phyloP scores from a whole-genome alignment of 2,329 filamentous ascomycete species.

The Penicillium sp. region DNA sequence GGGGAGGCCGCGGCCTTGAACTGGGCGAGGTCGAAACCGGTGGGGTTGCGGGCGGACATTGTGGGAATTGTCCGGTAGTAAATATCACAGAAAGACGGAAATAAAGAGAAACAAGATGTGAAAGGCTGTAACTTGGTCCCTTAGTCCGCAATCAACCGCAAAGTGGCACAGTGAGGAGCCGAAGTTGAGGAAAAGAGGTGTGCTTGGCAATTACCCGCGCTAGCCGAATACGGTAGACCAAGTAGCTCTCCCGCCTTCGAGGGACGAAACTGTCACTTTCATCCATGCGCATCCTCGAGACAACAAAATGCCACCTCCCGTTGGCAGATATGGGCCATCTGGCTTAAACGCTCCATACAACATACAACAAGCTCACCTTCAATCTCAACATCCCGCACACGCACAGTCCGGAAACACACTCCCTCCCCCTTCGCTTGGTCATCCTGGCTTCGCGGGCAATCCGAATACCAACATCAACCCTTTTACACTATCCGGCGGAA shows the following conservation, averaged over 20 bases:
- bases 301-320: slow-evolving; percentile 56
- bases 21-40: slow-evolving; percentile 85
- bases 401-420: slow-evolving; percentile 49
- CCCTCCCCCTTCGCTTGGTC: slow-evolving; percentile 60
- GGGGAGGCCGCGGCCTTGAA: slow-evolving; percentile 69
- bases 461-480: slow-evolving; percentile 67
- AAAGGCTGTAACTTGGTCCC: slow-evolving; percentile 4
- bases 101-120: slow-evolving; percentile 4
- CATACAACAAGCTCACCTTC: slow-evolving; percentile 48
- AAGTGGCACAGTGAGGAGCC: slow-evolving; percentile 9
- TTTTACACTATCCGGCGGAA: slow-evolving; percentile 54
- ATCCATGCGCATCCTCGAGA: slow-evolving; percentile 16
- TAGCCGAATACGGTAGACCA: slow-evolving; percentile 31
- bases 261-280: slow-evolving; percentile 25
- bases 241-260: slow-evolving; percentile 28
- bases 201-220: slow-evolving; percentile 30
- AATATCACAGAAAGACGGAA: slow-evolving; percentile 11
- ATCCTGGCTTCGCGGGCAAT: slow-evolving; percentile 65
- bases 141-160: slow-evolving; percentile 10
- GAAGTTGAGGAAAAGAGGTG: slow-evolving; percentile 15
- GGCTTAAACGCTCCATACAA: slow-evolving; percentile 59
- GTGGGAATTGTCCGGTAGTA: slow-evolving; percentile 20
- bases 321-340: slow-evolving; percentile 57
- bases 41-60: slow-evolving; percentile 66
- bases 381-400: slow-evolving; percentile 36